A percentile compares a stretch with the other conserved stretches of the same genome.
These are phyloP conservation scores for Glycine tomentella DNA, from an alignment of 306 rosid species.

Conservation along the genomic window DNA sequence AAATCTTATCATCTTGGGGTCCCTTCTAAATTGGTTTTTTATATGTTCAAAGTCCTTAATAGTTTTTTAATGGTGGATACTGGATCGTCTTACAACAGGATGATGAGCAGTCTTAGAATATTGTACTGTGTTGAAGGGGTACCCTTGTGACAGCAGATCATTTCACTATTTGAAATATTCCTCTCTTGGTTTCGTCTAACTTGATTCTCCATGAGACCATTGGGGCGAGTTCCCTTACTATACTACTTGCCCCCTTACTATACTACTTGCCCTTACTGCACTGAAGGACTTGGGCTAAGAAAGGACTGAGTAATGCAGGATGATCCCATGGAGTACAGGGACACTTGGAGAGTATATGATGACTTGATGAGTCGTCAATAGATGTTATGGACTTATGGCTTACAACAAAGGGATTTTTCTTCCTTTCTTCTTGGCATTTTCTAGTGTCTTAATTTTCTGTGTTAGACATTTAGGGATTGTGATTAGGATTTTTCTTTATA, in stretches of 20 bases:
- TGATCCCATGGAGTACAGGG: not conserved
- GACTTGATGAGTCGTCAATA: not conserved
- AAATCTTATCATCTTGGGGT: no score
- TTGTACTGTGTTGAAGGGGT: constrained; percentile 4
- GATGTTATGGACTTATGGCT: not conserved
- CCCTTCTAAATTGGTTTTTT: no score
- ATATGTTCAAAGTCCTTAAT: no score
- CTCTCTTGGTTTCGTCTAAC: not conserved
- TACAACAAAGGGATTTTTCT: not conserved
- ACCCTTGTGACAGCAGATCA: not conserved
- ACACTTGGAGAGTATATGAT: not conserved
- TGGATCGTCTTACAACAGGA: constrained; percentile 11
- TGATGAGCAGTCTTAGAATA: not conserved
- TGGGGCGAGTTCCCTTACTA: not conserved
- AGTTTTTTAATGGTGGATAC: not conserved
- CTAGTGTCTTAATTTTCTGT: not conserved
- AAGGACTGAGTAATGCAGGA: not conserved
- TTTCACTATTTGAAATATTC: not conserved
- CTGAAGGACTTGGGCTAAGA: not conserved
- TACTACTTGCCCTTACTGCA: not conserved
- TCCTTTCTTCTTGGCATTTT: constrained; percentile 15
- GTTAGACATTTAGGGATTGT: not conserved
- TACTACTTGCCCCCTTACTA: not conserved
- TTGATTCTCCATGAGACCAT: constrained; percentile 1
- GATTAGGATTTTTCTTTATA: not conserved